Base-by-base conservation (phyloP, 495 filamentous ascomycete species). In the Penicillium ochrochloron region DNA sequence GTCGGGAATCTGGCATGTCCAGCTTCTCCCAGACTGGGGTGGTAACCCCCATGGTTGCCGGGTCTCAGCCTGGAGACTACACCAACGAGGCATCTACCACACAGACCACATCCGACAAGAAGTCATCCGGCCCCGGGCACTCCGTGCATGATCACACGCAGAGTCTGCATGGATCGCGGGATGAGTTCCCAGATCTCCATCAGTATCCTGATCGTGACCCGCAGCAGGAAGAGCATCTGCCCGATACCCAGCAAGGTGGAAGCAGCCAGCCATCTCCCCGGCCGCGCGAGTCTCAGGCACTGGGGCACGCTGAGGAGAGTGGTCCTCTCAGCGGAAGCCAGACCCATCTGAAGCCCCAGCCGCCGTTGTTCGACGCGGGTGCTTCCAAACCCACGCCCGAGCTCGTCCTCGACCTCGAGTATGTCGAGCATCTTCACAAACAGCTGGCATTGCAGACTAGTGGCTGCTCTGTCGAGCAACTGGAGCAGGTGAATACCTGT, bases 401-500 rank as follows among this genome's bases (percentile, higher is more conserved):
- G 57, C 65, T 90, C 19, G 80, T 90, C 35, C 61, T 93, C 46
- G 86, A 93, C 69, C 80, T 84, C 10, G 62, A 69, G 0, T 77
- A 82, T 41, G 72, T 91, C 42, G 71, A 82, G 11, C 68, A 79
- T 15, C 82, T 96, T 37, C 82, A 90, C 57, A 67, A 80, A 0
- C 73, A 83, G 31, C 75, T 97, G 23, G 85, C 86, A 0, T 73
- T 84, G 17, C 82, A 84, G 34, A 91, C 90, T 9, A 89, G 89
- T 46, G 93, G 93, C 0, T 93, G 88, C 77, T 90, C 87, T 2
- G 88, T 99, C 42, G 95, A 98, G 77, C 96, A 99, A 73, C 82
- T 99, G 33, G 94, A 98, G 78, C 94, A 97, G 74, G 86, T 96
- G 72, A 92, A 92, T 72, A 88, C 93, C n/a, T 87, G 86, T 60